Conservation (phyloP, 2,329 filamentous ascomycete species). For the Nemania sp. region DNA sequence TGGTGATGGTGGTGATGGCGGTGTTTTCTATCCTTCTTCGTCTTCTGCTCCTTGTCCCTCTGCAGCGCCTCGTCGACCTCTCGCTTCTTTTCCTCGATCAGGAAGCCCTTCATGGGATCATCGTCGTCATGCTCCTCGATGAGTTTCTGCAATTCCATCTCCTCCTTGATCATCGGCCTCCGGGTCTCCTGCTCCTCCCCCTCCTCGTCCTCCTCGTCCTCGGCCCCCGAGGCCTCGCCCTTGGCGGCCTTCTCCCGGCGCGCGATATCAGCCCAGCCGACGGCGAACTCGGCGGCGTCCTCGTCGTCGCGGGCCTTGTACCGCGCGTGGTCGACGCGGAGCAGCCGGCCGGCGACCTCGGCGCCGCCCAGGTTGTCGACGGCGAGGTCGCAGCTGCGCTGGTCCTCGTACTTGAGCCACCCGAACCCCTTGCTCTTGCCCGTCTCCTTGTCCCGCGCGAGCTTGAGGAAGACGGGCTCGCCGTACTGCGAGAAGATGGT, state of each 20-base stretch:
- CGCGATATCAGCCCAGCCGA: slow-evolving; percentile 65
- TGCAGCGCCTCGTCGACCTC: slow-evolving; percentile 74
- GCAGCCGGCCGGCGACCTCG: slow-evolving; percentile 75
- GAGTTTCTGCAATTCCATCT: slow-evolving; percentile 75
- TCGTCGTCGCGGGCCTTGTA: slow-evolving; percentile 89
- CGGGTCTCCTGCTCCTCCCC: slow-evolving; percentile 44
- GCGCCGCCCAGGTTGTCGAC: slow-evolving; percentile 95
- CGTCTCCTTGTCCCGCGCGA: slow-evolving; percentile 92
- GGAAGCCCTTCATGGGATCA: slow-evolving; percentile 93
- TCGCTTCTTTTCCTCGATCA: slow-evolving; percentile 90
- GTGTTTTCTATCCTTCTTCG: slow-evolving; percentile 50
- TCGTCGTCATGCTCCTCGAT: slow-evolving; percentile 87
- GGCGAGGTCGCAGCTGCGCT: slow-evolving; percentile 91
- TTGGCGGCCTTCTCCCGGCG: slow-evolving; percentile 52
- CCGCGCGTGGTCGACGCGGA: slow-evolving; percentile 89
- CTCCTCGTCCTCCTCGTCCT: slow-evolving; percentile 49
- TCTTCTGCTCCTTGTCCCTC: slow-evolving; percentile 53
- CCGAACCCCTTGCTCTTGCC: slow-evolving; percentile 94
- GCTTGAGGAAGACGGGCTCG: slow-evolving; percentile 90
- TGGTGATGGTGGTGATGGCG: slow-evolving; percentile 43
- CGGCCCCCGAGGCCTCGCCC: slow-evolving; percentile 43
- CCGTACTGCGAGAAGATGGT: slow-evolving; percentile 98
- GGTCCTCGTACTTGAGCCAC: slow-evolving; percentile 98
- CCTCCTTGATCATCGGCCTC: slow-evolving; percentile 75
- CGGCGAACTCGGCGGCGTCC: slow-evolving; percentile 61